Percentiles rank a stretch among this genome's conserved stretches.
Evolutionary conservation across 495 filamentous ascomycete genomes (phyloP).

Genomic region (Neurospora sp.): DNA sequence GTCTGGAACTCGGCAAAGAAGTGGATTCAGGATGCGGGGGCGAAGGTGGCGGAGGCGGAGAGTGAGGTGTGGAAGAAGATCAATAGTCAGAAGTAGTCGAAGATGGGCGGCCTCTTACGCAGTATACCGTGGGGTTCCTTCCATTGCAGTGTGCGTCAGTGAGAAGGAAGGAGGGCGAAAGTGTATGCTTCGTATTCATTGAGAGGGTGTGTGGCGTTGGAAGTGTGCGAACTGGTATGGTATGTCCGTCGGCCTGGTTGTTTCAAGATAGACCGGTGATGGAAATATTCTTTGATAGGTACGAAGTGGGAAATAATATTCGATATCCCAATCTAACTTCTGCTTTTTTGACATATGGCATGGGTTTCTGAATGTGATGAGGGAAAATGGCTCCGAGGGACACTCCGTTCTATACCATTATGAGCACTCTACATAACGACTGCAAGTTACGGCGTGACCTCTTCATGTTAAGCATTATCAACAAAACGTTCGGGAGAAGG

Average conservation of each 20-base stretch:
- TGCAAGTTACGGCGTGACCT: background rate
- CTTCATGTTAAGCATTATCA: background rate
- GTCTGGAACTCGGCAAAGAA: conserved; percentile 47
- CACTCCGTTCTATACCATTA: background rate
- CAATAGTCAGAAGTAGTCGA: conserved; percentile 33
- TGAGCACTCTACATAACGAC: background rate
- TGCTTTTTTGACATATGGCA: background rate
- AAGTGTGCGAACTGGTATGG: background rate
- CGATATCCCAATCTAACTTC: too few species aligned
- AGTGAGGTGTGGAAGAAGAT: conserved; percentile 63
- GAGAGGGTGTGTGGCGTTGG: background rate
- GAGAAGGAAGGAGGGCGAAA: background rate
- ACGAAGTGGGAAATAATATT: background rate
- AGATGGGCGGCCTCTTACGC: background rate
- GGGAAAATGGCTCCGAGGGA: background rate
- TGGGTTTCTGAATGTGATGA: background rate
- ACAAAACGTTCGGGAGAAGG: background rate
- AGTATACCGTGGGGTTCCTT: background rate
- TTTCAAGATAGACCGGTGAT: background rate
- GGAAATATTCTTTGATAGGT: background rate
- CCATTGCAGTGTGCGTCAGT: background rate
- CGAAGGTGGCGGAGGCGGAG: conserved; percentile 52
- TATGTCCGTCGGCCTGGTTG: background rate
- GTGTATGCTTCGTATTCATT: background rate
- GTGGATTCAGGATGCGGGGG: conserved; percentile 51